Base-by-base conservation (phyloP, 257 asterid species). In the Ehretia macrophylla region DNA sequence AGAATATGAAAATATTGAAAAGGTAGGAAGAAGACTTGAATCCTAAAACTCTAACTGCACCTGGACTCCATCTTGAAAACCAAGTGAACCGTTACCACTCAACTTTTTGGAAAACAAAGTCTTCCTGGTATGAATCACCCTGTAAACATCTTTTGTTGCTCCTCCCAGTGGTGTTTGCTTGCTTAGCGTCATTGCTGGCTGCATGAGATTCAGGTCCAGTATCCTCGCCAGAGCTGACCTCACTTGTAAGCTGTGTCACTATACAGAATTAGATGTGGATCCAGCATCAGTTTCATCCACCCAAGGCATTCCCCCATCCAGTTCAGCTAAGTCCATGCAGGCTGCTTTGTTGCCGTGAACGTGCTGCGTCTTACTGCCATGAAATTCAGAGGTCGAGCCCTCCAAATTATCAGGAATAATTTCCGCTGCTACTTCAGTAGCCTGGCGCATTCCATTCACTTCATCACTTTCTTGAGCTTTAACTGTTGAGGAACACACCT, bases 21-120 rank as follows among this genome's bases (percentile, higher is more conserved):
- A 42, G 17, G 21, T 46, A 60, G 75, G 42, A 62, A 72, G 67
- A 71, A 65, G 81, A 84, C 77, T 67, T 61, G 59, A 70, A 74
- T 80, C 81, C 72, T 70, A 80, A 85, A 87, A 94, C 96, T 86
- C 95, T 60, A 79, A 67, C 85, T 83, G 64, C 72, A 75, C 82
- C 77, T 16, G 81, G 64, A 78, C 46, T 58, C 77, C 91, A 66
- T 81, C 84, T 69, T 63, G 86, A 66, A 75, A 70, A 51, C 66
- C 52, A 18, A 74, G 66, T 44, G 83, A 72, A 69, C 73, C 77
- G 59, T 72, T 75, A 56, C 70, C 71, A 64, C 68, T 40, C 48
- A 70, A 82, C 51, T 64, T 77, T 67, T 77, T 69, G 67, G 70
- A 46, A 51, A 63, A 55, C 68, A 59, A 71, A 60, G 69, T 73